Evolutionary conservation across 768 basidiomycete species (phyloP).

Genomic region (Tricholoma saponaceum): DNA sequence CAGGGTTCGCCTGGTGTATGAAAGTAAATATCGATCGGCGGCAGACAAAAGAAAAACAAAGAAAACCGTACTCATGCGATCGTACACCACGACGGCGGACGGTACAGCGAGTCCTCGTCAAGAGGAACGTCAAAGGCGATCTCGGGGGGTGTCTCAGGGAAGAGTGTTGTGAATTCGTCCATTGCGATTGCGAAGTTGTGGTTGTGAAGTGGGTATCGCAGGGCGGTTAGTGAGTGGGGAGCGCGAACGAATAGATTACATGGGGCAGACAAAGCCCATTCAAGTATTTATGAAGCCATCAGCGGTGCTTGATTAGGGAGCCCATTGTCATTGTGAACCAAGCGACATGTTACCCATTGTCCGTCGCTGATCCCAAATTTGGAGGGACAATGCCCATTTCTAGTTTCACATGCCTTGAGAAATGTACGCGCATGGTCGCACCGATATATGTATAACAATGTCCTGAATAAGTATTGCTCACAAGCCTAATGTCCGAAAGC

Average conservation of each 20-base stretch:
- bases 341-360: neutral
- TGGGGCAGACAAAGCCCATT: neutral
- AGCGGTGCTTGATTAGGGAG: neutral
- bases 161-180: conserved; percentile 7
- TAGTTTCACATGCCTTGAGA: neutral
- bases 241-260: neutral
- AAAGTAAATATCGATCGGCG: too few species aligned
- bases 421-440: too few species aligned
- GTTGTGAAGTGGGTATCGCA: neutral
- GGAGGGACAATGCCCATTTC: neutral
- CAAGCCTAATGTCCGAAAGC: too few species aligned
- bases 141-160: conserved; percentile 1
- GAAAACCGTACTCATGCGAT: conserved; percentile 10
- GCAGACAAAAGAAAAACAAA: conserved; percentile 10
- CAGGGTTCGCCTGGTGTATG: too few species aligned
- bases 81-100: conserved; percentile 17
- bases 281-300: neutral
- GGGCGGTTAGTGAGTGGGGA: neutral
- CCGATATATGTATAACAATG: too few species aligned
- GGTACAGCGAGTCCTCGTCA: conserved; percentile 15
- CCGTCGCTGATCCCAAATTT: neutral
- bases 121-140: conserved; percentile 4
- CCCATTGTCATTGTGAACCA: neutral
- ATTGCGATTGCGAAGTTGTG: neutral
- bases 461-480: too few species aligned